phyloP scores from a whole-genome alignment of 495 filamentous ascomycete genomes.

The Penicillium nucicola region DNA sequence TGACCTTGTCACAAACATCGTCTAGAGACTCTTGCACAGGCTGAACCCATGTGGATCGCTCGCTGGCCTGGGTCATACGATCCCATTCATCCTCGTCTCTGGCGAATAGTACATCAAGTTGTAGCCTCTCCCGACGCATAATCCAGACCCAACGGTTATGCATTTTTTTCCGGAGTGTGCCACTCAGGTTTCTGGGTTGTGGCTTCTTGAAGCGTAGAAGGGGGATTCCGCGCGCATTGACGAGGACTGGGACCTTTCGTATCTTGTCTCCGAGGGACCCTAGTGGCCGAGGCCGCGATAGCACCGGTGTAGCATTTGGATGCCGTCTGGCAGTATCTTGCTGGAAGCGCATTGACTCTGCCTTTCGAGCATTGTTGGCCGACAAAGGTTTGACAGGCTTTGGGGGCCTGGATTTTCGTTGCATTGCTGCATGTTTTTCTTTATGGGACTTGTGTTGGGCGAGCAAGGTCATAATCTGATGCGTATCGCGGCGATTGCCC shows the following conservation, averaged over 20 bases:
- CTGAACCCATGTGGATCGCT: slow-evolving; percentile 24
- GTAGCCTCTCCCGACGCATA: slow-evolving; percentile 27
- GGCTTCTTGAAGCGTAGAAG: slow-evolving; percentile 71
- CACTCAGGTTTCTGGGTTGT: slow-evolving; percentile 55
- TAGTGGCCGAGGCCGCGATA: slow-evolving; percentile 44
- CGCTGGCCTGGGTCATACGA: slow-evolving; percentile 22
- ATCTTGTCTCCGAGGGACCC: slow-evolving; percentile 46
- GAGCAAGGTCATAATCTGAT: slow-evolving; percentile 23
- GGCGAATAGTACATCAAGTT: slow-evolving; percentile 39
- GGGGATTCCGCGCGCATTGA: slow-evolving; percentile 57
- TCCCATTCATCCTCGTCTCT: slow-evolving; percentile 61
- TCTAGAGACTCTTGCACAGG: slow-evolving; percentile 13
- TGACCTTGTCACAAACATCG: slow-evolving; percentile 20
- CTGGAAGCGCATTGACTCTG: slow-evolving; percentile 24
- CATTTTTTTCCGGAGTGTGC: slow-evolving; percentile 53
- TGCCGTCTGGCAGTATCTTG: slow-evolving; percentile 26
- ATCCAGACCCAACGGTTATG: slow-evolving; percentile 37
- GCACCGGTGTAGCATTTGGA: slow-evolving; percentile 38
- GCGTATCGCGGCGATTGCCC: slow-evolving; percentile 22
- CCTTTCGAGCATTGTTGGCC: slow-evolving; percentile 23
- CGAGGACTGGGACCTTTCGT: slow-evolving; percentile 58
- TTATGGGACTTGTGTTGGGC: slow-evolving; percentile 14
- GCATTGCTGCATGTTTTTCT: slow-evolving; percentile 15
- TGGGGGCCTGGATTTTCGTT: slow-evolving; percentile 12
- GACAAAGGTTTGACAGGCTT: slow-evolving; percentile 16